Conservation (phyloP, 495 filamentous ascomycete genomes). For the Rhypophila decipiens region DNA sequence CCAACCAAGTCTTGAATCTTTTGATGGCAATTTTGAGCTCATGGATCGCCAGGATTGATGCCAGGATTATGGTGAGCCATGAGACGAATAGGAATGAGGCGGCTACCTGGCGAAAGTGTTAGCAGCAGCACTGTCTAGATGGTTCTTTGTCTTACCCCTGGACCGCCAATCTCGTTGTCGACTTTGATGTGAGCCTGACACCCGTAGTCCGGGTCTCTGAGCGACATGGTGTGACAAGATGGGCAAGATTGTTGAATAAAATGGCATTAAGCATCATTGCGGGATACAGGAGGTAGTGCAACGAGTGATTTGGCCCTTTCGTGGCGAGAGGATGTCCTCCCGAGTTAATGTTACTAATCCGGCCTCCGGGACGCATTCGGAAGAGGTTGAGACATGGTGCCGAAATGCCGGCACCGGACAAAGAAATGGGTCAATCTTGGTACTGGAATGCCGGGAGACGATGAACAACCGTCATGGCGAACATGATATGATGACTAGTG, state of each 20-base stretch:
- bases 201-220: neutral
- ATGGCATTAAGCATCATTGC: too few species aligned
- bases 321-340: too few species aligned
- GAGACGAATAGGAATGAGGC: neutral
- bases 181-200: neutral
- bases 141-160: neutral
- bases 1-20: neutral
- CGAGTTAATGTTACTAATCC: too few species aligned
- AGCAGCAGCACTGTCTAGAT: neutral
- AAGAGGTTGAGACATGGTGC: neutral
- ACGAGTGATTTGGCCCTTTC: too few species aligned
- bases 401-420: neutral
- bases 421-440: neutral
- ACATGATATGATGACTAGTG: too few species aligned
- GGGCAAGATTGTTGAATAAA: too few species aligned
- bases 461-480: too few species aligned
- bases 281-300: too few species aligned
- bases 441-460: neutral
- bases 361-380: neutral
- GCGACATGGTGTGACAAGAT: neutral
- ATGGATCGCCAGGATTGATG: neutral
- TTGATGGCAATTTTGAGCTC: neutral
- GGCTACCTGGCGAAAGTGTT: neutral
- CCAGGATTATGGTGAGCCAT: neutral
- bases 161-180: neutral